phyloP scores from a whole-genome alignment of 768 basidiomycete genomes.

The Phanerochaete sordida region DNA sequence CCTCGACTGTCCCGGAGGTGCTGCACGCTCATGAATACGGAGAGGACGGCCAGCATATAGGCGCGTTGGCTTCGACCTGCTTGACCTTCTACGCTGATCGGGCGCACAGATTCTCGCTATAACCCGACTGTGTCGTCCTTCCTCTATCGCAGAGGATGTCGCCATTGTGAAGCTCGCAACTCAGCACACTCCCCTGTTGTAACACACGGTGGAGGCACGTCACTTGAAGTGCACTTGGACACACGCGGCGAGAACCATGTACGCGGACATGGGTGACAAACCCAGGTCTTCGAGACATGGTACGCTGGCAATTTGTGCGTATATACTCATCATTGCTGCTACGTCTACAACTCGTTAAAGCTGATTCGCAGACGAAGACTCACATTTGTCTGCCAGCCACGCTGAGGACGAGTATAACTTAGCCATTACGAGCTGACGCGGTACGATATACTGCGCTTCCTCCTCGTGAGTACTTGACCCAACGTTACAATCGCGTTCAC shows the following conservation, averaged over 20 bases:
- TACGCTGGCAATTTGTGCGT: constrained; percentile 21
- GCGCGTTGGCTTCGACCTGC: constrained; percentile 35
- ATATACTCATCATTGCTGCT: too few relatives aligned
- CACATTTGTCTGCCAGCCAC: constrained; percentile 74
- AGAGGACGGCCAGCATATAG: constrained; percentile 63
- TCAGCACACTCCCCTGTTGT: constrained; percentile 73
- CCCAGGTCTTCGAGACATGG: constrained; percentile 60
- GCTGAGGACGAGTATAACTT: constrained; percentile 75
- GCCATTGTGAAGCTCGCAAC: constrained; percentile 73
- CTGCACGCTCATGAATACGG: constrained; percentile 62
- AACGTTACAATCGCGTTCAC: too few relatives aligned
- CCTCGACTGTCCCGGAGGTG: constrained; percentile 48
- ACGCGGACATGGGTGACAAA: constrained; percentile 65
- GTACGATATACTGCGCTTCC: constrained; percentile 75
- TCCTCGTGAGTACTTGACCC: constrained; percentile 56
- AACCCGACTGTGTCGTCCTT: constrained; percentile 40
- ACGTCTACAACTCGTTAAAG: too few relatives aligned
- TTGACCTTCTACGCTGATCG: neutral
- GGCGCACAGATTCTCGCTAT: constrained; percentile 17
- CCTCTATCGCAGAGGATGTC: constrained; percentile 77
- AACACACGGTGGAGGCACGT: constrained; percentile 83
- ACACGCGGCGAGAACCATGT: constrained; percentile 55
- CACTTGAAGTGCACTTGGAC: constrained; percentile 83
- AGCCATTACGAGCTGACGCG: constrained; percentile 64
- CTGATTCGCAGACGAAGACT: too few relatives aligned